Evolutionary conservation across 805 yeast species (phyloP).

Genomic region (Saturnispora gosingensis): DNA sequence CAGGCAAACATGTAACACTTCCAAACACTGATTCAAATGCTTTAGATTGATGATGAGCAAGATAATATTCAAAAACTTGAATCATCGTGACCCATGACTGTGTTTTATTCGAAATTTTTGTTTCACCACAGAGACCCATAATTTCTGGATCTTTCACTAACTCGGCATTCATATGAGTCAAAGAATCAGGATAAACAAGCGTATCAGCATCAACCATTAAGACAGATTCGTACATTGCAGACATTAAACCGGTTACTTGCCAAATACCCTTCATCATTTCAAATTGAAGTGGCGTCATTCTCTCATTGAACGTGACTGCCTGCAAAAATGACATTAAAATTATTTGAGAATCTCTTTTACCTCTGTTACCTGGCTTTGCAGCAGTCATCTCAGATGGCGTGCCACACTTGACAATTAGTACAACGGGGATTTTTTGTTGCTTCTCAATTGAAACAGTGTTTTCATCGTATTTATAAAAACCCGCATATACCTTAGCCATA

Average conservation of each 20-base stretch:
- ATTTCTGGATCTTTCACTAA: constrained; percentile 78
- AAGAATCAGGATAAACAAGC: constrained; percentile 73
- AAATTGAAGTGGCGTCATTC: constrained; percentile 86
- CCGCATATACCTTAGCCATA: constrained; percentile 95
- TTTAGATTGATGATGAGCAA: constrained; percentile 89
- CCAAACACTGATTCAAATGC: constrained; percentile 95
- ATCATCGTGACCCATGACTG: constrained; percentile 87
- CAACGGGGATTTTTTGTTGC: constrained; percentile 78
- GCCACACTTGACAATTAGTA: constrained; percentile 80
- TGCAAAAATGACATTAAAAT: constrained; percentile 86
- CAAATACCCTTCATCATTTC: constrained; percentile 68
- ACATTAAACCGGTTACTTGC: constrained; percentile 77
- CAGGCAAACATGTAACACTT: constrained; percentile 91
- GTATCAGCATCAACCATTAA: constrained; percentile 96
- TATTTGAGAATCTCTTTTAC: constrained; percentile 91
- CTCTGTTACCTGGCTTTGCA: constrained; percentile 85
- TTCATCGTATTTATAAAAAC: constrained; percentile 82
- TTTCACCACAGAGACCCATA: constrained; percentile 94
- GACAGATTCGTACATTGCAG: constrained; percentile 71
- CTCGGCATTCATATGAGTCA: constrained; percentile 84
- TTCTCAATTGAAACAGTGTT: constrained; percentile 64
- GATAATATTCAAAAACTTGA: constrained; percentile 88
- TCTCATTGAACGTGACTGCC: constrained; percentile 79
- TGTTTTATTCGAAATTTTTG: constrained; percentile 76
- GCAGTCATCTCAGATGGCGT: constrained; percentile 67